phyloP scores from a whole-genome alignment of 805 yeast genomes.

The Yarrowia sp. region DNA sequence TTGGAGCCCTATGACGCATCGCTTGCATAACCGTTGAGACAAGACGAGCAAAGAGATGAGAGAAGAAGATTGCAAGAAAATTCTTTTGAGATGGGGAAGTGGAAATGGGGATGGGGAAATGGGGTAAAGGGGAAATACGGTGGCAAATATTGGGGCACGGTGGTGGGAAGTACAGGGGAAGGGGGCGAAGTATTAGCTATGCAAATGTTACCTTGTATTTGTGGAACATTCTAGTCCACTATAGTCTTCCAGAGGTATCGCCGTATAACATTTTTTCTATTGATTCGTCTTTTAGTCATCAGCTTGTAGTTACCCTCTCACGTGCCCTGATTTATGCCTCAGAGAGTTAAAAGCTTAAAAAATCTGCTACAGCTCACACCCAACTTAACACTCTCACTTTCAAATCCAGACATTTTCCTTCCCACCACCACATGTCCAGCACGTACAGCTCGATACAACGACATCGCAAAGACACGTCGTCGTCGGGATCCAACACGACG shows the following conservation, averaged over 20 bases:
- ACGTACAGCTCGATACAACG: constrained; percentile 36
- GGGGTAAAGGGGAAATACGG: too few species aligned
- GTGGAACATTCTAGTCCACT: neutral
- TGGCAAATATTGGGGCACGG: too few species aligned
- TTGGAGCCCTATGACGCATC: constrained; percentile 13
- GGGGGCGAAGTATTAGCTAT: too few species aligned
- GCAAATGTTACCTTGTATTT: neutral
- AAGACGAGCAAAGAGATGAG: neutral
- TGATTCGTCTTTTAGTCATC: too few species aligned
- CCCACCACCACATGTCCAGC: constrained; percentile 36
- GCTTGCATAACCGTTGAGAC: constrained; percentile 25
- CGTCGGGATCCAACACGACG: constrained; percentile 37
- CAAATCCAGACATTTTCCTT: neutral
- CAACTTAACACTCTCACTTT: constrained; percentile 33
- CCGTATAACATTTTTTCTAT: too few species aligned
- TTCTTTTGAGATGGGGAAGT: too few species aligned
- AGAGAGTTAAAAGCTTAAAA: constrained; percentile 35
- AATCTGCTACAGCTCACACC: constrained; percentile 37
- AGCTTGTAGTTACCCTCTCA: constrained; percentile 35
- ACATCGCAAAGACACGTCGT: constrained; percentile 36
- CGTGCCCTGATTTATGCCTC: constrained; percentile 39
- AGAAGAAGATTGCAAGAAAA: neutral
- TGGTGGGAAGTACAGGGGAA: too few species aligned
- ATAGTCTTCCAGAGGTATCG: too few species aligned
- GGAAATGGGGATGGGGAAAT: too few species aligned